Evolutionary conservation across 2,329 filamentous ascomycete species (phyloP).

Genomic region (Diaporthe sp.): DNA sequence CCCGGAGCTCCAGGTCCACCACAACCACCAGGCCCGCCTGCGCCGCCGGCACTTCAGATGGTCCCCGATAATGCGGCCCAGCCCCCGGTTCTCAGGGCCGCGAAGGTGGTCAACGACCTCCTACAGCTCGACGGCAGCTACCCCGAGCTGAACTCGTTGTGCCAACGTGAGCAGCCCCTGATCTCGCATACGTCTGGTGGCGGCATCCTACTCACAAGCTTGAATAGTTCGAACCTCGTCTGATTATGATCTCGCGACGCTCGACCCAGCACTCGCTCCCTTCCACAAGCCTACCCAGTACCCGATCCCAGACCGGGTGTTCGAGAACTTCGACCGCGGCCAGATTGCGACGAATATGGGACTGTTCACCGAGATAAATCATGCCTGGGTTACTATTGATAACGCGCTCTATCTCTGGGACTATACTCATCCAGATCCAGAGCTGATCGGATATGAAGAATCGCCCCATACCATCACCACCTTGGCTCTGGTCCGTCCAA

Average conservation of each 20-base stretch:
- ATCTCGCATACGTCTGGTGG: not conserved
- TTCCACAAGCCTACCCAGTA: conserved; percentile 91
- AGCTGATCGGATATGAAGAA: conserved; percentile 93
- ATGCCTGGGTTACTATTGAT: conserved; percentile 96
- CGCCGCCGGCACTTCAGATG: conserved; percentile 50
- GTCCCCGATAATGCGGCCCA: conserved; percentile 55
- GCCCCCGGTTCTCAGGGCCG: conserved; percentile 83
- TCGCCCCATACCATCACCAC: conserved; percentile 89
- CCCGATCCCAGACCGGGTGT: conserved; percentile 90
- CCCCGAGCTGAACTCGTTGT: conserved; percentile 90
- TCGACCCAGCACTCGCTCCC: conserved; percentile 82
- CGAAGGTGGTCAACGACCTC: conserved; percentile 85
- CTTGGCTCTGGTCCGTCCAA: conserved; percentile 89
- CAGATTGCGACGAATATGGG: conserved; percentile 95
- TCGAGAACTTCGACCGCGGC: conserved; percentile 91
- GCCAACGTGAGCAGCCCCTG: conserved; percentile 77
- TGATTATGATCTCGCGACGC: conserved; percentile 85
- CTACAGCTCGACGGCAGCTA: conserved; percentile 84
- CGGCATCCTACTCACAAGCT: conserved; percentile 14
- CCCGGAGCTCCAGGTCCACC: conserved; percentile 52
- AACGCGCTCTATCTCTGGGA: conserved; percentile 98
- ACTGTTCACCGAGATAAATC: conserved; percentile 92
- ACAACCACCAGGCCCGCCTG: conserved; percentile 50
- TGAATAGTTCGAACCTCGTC: conserved; percentile 85
- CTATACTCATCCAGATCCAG: conserved; percentile 92